A percentile compares a stretch with the other conserved stretches of the same genome.
These are phyloP conservation scores for Fraxinus baroniana DNA, from an alignment of 305 asterid species.

Conservation along the genomic window DNA sequence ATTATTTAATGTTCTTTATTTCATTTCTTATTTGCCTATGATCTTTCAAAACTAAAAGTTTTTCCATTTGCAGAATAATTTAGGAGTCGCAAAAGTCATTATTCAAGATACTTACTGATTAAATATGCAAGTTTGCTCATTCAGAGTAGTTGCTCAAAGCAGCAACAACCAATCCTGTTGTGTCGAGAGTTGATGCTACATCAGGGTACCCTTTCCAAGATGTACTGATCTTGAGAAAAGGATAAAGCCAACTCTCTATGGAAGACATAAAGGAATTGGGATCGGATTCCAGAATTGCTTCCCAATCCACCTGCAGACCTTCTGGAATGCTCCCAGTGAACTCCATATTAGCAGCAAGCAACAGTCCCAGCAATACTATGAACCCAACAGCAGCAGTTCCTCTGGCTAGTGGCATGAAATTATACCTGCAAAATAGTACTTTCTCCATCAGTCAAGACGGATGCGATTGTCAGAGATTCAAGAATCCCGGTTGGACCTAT, in stretches of 20 bases:
- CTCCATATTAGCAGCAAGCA: conserved; percentile 97
- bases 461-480: not conserved
- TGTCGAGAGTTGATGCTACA: conserved; percentile 76
- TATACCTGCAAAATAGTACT: conserved; percentile 58
- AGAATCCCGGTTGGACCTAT: not conserved
- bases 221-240: conserved; percentile 73
- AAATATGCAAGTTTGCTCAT: conserved; percentile 33
- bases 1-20: not conserved
- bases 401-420: conserved; percentile 84
- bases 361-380: conserved; percentile 74
- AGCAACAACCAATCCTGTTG: conserved; percentile 84
- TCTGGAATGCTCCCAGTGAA: conserved; percentile 91
- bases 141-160: conserved; percentile 79
- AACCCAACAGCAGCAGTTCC: conserved; percentile 83
- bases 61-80: not conserved
- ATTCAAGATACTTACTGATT: conserved; percentile 17
- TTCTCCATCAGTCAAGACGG: not conserved
- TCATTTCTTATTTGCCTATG: not conserved
- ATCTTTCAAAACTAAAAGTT: not conserved
- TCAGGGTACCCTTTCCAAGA: conserved; percentile 96
- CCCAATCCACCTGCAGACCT: conserved; percentile 94
- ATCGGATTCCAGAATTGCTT: conserved; percentile 78
- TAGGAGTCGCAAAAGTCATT: not conserved
- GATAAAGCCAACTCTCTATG: conserved; percentile 75
- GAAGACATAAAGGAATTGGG: conserved; percentile 56